Evolutionary conservation across 139 green algal genomes (phyloP).

Genomic region (Auxenochlorella pyrenoidosa): DNA sequence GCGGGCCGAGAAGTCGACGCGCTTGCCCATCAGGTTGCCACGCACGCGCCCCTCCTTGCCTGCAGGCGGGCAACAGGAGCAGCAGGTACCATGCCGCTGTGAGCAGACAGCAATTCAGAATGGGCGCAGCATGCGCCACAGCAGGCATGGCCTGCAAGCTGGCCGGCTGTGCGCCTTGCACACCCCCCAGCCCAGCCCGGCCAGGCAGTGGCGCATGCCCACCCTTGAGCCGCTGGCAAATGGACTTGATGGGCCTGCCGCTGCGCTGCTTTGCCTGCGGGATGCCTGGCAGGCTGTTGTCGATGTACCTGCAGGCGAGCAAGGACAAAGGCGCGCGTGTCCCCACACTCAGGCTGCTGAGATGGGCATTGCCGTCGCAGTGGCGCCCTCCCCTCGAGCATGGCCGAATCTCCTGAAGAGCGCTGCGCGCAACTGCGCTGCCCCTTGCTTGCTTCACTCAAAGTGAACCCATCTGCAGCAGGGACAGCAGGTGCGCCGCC

Average conservation of each 20-base stretch:
- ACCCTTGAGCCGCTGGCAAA: slow-evolving; percentile 91
- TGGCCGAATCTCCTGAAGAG: no score
- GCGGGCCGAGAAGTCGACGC: slow-evolving; percentile 98
- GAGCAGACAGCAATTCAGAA: background rate
- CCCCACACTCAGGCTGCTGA: no score
- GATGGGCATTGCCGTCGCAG: no score
- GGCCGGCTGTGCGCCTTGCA: no score
- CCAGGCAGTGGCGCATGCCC: background rate
- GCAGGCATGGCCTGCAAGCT: no score
- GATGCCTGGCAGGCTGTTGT: slow-evolving; percentile 94
- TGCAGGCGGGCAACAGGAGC: slow-evolving; percentile 2
- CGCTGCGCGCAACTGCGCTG: no score
- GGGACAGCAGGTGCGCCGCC: slow-evolving; percentile 5
- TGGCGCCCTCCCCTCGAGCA: no score
- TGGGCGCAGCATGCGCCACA: background rate
- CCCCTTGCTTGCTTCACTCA: no score
- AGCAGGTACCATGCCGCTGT: no score
- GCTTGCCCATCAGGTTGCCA: slow-evolving; percentile 99
- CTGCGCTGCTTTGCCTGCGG: slow-evolving; percentile 69
- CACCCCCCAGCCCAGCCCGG: no score
- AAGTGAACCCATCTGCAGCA: no score
- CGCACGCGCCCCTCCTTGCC: slow-evolving; percentile 94
- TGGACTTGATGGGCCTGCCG: slow-evolving; percentile 95
- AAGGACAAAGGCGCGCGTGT: no score
- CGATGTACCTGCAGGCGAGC: slow-evolving; percentile 72